phyloP scores from a whole-genome alignment of 2,329 filamentous ascomycete genomes.

The Aureobasidium sp. region DNA sequence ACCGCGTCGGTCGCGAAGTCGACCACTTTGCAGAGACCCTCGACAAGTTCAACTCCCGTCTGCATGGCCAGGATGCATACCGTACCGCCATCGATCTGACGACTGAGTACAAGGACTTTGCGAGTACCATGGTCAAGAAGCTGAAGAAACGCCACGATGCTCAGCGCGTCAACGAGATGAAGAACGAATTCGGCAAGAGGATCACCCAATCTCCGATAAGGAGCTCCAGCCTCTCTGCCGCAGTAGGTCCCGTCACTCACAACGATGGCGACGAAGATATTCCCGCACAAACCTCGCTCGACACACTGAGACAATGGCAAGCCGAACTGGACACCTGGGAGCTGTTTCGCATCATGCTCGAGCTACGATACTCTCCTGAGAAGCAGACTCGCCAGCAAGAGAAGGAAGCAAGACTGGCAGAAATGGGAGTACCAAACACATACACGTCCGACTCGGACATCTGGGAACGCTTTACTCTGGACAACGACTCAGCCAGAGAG shows the following conservation, averaged over 20 bases:
- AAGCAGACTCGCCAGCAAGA: slow-evolving; percentile 26
- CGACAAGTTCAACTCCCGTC: slow-evolving; percentile 60
- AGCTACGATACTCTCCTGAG: slow-evolving; percentile 53
- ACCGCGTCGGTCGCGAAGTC: slow-evolving; percentile 70
- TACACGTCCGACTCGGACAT: slow-evolving; percentile 56
- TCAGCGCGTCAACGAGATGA: slow-evolving; percentile 29
- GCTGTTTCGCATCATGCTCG: slow-evolving; percentile 65
- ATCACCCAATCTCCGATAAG: neutral
- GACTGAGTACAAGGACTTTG: slow-evolving; percentile 41
- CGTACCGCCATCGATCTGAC: slow-evolving; percentile 58
- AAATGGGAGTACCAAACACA: slow-evolving; percentile 30
- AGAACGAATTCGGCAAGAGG: slow-evolving; percentile 22
- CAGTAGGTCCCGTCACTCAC: neutral
- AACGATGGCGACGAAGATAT: slow-evolving; percentile 15
- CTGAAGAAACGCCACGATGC: slow-evolving; percentile 38
- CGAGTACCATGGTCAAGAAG: slow-evolving; percentile 43
- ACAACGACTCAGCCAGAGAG: slow-evolving; percentile 68
- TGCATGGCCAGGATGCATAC: slow-evolving; percentile 46
- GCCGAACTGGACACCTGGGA: slow-evolving; percentile 89
- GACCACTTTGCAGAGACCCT: slow-evolving; percentile 79
- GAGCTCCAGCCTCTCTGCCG: neutral
- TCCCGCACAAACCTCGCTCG: slow-evolving; percentile 39
- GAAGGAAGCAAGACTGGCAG: slow-evolving; percentile 28
- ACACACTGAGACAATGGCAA: slow-evolving; percentile 58
- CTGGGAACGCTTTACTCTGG: slow-evolving; percentile 68